phyloP scores from a whole-genome alignment of 208 protist genomes.

The Leishmania tarentolae region DNA sequence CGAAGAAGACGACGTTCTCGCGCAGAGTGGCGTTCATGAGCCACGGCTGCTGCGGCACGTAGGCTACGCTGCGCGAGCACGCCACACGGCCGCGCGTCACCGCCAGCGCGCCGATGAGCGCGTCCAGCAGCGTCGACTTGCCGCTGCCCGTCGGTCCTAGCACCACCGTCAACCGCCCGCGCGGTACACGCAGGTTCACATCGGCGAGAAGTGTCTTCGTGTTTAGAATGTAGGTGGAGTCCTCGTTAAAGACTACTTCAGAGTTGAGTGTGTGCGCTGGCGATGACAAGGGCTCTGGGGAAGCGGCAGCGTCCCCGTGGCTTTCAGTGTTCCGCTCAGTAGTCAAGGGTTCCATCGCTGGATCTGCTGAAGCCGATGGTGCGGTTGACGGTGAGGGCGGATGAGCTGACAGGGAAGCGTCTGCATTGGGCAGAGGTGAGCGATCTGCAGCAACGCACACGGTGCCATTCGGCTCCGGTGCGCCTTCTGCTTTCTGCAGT shows the following conservation, averaged over 20 bases:
- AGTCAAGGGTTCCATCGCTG: not conserved
- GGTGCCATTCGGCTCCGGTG: not conserved
- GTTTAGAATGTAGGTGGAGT: slow-evolving; percentile 5
- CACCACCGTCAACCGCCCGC: slow-evolving; percentile 48
- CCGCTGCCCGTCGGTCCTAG: slow-evolving; percentile 54
- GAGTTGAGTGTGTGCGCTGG: not conserved
- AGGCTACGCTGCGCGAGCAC: slow-evolving; percentile 57
- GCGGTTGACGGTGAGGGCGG: not conserved
- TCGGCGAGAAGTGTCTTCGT: slow-evolving; percentile 18
- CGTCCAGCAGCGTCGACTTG: slow-evolving; percentile 58
- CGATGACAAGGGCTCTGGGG: not conserved
- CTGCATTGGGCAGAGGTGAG: not conserved
- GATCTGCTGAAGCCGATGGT: not conserved
- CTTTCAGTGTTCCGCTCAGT: not conserved
- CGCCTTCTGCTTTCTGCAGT: slow-evolving; percentile 26
- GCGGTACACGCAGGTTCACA: slow-evolving; percentile 26
- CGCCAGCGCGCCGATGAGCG: slow-evolving; percentile 46
- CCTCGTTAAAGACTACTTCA: slow-evolving; percentile 15
- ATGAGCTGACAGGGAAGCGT: not conserved
- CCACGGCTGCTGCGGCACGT: slow-evolving; percentile 90
- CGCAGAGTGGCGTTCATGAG: slow-evolving; percentile 90
- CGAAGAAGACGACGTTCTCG: slow-evolving; percentile 93
- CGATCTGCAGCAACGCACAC: not conserved
- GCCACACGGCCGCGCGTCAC: slow-evolving; percentile 40
- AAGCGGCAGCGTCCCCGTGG: not conserved